A percentile compares a stretch with the other conserved stretches of the same genome.
phyloP scores from a whole-genome alignment of 2,329 filamentous ascomycete species.

The Meredithiella fracta region DNA sequence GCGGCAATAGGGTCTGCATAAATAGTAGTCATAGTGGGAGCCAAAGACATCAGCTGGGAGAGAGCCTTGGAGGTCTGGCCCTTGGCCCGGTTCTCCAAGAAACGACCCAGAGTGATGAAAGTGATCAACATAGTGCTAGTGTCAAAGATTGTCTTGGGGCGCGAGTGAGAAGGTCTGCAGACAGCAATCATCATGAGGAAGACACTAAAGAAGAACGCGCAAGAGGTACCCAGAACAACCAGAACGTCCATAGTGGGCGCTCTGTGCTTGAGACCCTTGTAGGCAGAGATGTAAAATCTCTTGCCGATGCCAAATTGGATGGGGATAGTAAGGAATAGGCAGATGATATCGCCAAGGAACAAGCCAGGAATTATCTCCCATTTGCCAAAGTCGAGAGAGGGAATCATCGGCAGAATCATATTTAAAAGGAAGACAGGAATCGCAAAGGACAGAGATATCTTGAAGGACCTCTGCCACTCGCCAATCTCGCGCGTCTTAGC shows the following conservation, averaged over 20 bases:
- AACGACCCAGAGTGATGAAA: conserved; percentile 81
- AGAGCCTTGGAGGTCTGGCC: conserved; percentile 90
- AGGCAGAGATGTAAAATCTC: conserved; percentile 88
- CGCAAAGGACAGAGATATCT: conserved; percentile 61
- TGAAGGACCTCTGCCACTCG: conserved; percentile 76
- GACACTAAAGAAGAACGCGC: conserved; percentile 90
- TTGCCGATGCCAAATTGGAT: conserved; percentile 93
- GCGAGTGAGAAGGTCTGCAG: conserved; percentile 53
- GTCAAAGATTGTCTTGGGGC: conserved; percentile 83
- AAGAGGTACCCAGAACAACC: conserved; percentile 81
- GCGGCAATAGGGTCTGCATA: conserved; percentile 89
- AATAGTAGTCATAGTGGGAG: conserved; percentile 92
- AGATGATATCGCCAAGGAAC: conserved; percentile 76
- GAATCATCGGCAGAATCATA: conserved; percentile 89
- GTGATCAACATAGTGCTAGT: conserved; percentile 98
- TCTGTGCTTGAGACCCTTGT: conserved; percentile 75
- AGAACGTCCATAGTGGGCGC: conserved; percentile 97
- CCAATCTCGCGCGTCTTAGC: conserved; percentile 93
- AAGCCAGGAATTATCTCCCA: conserved; percentile 54
- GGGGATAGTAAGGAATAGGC: conserved; percentile 69
- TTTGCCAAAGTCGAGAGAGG: conserved; percentile 58
- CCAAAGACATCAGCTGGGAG: conserved; percentile 84
- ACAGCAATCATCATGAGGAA: conserved; percentile 75
- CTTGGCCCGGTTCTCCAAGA: conserved; percentile 85
- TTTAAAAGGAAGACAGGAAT: conserved; percentile 80